These are phyloP conservation scores for Pholiota molesta DNA, from an alignment of 768 basidiomycete genomes.

Conservation along the genomic window DNA sequence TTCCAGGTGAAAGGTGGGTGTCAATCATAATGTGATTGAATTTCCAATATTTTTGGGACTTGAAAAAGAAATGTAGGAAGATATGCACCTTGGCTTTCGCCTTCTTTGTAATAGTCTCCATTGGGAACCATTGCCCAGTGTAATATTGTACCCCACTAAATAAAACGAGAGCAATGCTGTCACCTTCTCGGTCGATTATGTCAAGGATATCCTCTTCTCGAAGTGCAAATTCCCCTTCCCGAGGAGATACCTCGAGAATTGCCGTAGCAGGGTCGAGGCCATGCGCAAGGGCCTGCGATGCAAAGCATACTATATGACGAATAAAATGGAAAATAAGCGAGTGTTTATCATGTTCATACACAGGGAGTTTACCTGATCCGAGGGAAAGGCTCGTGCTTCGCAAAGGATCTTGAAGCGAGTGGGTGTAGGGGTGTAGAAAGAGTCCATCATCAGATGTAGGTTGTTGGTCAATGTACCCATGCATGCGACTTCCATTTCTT, in stretches of 20 bases:
- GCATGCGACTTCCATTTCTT: conserved; percentile 89
- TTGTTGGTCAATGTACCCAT: conserved; percentile 96
- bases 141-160: conserved; percentile 97
- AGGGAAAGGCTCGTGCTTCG: conserved; percentile 94
- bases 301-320: conserved; percentile 79
- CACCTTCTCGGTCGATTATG: conserved; percentile 70
- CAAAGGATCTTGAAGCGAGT: conserved; percentile 92
- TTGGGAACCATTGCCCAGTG: conserved; percentile 94
- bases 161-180: conserved; percentile 85
- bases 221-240: conserved; percentile 82
- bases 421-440: conserved; percentile 89
- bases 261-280: conserved; percentile 73
- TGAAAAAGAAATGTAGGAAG: conserved; percentile 6
- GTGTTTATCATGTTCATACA: conserved; percentile 12
- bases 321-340: conserved; percentile 10
- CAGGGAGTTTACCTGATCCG: conserved; percentile 77
- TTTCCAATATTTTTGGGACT: not conserved
- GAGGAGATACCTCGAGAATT: conserved; percentile 79
- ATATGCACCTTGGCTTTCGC: conserved; percentile 75
- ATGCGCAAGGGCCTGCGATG: conserved; percentile 86
- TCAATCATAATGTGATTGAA: not conserved
- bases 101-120: conserved; percentile 79
- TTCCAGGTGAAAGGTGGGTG: not conserved
- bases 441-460: conserved; percentile 92
- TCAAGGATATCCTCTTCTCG: conserved; percentile 89